Evolutionary conservation across 345 rosid species (phyloP), one percentile per base, ranked within the genome.

Genomic region (Sapria himalayana): DNA sequence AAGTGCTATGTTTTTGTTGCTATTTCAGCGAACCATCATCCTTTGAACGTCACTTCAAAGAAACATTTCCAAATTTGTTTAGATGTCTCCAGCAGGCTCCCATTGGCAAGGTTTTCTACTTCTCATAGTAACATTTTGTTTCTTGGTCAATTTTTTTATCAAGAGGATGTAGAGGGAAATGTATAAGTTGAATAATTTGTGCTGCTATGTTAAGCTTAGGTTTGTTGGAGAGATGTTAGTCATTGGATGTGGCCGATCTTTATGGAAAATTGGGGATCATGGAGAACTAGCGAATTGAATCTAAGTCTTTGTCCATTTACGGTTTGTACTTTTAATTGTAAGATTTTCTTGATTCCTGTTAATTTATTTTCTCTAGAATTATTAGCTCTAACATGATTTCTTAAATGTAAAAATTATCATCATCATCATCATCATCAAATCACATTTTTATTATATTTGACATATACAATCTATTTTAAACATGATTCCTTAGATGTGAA

Each of bases 231-330:
- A 62, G 93, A 85, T 50, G 82, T 80, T 50, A 63, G 61, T 39
- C 93, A 85, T 49, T 85, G 93, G 93, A 80, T 85, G 96, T 85
- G 93, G 93, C 93, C 96, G 11, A 80, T 85, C 41, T 80, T 71
- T 62, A 47, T 76, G 29, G 85, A 85, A 54, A 60, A 54, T 33
- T 85, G 82, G 85, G 78, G 74, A 38, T 61, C 69, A 9, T 85
- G 96, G 96, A 69, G 96, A 64, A 66, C 53, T 9, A 69, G 73
- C 54, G 66, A 65, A 43, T 63, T 85, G 59, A 73, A 77, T 46
- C 63, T 85, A 45, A 77, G 96, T 40, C 61, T 78, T 29, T 66
- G 61, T 51, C 93, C 96, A 54, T 75, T 80, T 54, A 59, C 75
- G 20, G 96, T 85, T 58, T 39, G 74, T 61, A 7, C 49, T 44